phyloP scores from a whole-genome alignment of 208 protist genomes.

The Acanthamoeba triangularis region DNA sequence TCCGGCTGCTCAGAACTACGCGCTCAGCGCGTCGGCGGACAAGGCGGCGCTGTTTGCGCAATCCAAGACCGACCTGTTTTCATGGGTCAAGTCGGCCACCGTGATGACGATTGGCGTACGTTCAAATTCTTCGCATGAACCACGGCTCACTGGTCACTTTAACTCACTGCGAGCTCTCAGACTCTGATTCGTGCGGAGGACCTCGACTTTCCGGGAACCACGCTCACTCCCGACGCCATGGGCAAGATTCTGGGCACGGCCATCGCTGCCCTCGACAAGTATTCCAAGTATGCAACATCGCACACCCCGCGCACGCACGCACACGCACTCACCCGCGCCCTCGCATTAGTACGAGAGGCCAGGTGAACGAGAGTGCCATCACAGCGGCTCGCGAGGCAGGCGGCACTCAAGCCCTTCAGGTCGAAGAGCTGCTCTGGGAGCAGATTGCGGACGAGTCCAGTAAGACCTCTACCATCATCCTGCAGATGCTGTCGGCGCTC shows the following conservation, averaged over 20 bases:
- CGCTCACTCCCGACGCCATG: constrained; percentile 24
- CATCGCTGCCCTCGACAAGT: not conserved
- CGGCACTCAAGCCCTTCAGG: constrained; percentile 29
- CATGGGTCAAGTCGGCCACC: constrained; percentile 33
- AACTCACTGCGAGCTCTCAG: not conserved
- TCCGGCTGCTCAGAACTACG: constrained; percentile 1
- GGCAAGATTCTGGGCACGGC: constrained; percentile 30
- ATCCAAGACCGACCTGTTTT: not conserved
- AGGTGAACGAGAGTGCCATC: constrained; percentile 25
- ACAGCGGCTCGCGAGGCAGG: not conserved
- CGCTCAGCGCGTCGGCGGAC: constrained; percentile 14
- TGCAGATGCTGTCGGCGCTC: not conserved
- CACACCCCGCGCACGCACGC: no score
- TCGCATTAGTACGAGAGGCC: not conserved
- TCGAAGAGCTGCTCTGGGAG: constrained; percentile 46
- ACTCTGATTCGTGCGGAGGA: not conserved
- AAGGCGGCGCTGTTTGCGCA: not conserved
- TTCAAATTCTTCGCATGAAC: not conserved
- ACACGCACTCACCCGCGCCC: not conserved
- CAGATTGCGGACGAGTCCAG: not conserved
- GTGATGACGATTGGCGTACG: constrained; percentile 28
- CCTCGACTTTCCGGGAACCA: constrained; percentile 6
- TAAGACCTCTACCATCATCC: not conserved
- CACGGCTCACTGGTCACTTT: not conserved
- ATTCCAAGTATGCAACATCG: not conserved